A percentile compares a stretch with the other conserved stretches of the same genome.
Conservation (phyloP, 2,329 filamentous ascomycete species). For the Clarireedia homoeocarpa region DNA sequence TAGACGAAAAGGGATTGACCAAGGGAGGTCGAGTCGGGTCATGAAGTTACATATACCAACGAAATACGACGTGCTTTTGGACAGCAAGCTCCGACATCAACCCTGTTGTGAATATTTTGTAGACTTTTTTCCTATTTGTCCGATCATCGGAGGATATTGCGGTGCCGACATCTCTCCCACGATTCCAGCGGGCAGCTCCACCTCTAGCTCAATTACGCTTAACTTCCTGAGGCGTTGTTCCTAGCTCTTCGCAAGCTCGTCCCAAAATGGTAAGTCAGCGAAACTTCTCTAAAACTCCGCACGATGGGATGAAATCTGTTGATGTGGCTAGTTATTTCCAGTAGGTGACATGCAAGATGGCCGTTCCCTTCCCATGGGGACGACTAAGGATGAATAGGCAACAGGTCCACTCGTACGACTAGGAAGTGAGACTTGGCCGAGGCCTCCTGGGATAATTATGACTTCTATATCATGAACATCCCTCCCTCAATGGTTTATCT, state of each 20-base stretch:
- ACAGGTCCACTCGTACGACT: background rate
- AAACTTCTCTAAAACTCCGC: background rate
- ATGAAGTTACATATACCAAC: slow-evolving; percentile 9
- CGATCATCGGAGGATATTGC: background rate
- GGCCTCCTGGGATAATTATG: background rate
- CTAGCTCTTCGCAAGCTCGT: background rate
- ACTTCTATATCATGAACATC: background rate
- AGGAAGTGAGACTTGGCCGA: background rate
- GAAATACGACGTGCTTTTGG: background rate
- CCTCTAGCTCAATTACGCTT: background rate
- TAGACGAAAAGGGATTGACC: background rate
- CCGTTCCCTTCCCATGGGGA: background rate
- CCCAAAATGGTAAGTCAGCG: background rate
- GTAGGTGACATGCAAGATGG: background rate
- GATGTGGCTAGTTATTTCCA: background rate
- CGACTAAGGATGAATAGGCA: background rate
- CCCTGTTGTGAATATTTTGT: background rate
- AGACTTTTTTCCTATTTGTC: background rate
- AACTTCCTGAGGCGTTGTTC: background rate
- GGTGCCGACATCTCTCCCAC: background rate
- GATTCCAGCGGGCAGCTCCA: background rate
- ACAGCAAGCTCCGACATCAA: background rate
- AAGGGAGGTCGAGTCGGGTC: background rate
- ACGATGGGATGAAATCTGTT: background rate
- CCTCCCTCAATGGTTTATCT: background rate